phyloP scores from a whole-genome alignment of 2,329 filamentous ascomycete genomes.

The Pseudopithomyces maydicus region DNA sequence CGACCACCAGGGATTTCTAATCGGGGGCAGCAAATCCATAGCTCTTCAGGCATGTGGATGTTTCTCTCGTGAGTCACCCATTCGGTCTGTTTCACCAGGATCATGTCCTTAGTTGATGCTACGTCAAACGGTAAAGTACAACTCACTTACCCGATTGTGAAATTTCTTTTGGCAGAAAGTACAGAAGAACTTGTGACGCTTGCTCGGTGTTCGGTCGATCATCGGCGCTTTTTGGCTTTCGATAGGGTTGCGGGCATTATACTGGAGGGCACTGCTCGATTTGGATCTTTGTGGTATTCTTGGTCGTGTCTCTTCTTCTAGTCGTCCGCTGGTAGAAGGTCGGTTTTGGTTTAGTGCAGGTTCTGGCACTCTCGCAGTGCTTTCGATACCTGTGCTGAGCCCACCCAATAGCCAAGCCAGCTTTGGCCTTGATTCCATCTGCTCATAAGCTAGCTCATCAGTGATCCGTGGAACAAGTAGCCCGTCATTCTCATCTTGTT shows the following conservation, averaged over 20 bases:
- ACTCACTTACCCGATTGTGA: constrained; percentile 48
- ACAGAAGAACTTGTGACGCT: constrained; percentile 26
- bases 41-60: constrained; percentile 59
- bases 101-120: not conserved
- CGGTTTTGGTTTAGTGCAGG: constrained; percentile 12
- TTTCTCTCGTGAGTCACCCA: constrained; percentile 67
- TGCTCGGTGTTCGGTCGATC: constrained; percentile 17
- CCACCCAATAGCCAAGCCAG: constrained; percentile 29
- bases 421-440: constrained; percentile 27
- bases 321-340: constrained; percentile 14
- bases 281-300: constrained; percentile 14
- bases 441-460: constrained; percentile 25
- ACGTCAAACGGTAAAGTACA: not conserved
- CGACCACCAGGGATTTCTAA: constrained; percentile 44
- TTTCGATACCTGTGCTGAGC: constrained; percentile 14
- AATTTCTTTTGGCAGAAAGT: constrained; percentile 33
- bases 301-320: constrained; percentile 2
- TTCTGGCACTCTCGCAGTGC: constrained; percentile 11
- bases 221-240: not conserved
- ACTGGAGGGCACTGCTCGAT: constrained; percentile 23
- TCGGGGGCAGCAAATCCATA: constrained; percentile 30
- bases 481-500: constrained; percentile 11
- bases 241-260: constrained; percentile 8
- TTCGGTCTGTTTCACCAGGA: constrained; percentile 34
- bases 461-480: constrained; percentile 15